Percentiles rank a stretch among this genome's conserved stretches.
Evolutionary conservation across 73 alveolate species (phyloP).

Genomic region (Symbiodinium pilosum): DNA sequence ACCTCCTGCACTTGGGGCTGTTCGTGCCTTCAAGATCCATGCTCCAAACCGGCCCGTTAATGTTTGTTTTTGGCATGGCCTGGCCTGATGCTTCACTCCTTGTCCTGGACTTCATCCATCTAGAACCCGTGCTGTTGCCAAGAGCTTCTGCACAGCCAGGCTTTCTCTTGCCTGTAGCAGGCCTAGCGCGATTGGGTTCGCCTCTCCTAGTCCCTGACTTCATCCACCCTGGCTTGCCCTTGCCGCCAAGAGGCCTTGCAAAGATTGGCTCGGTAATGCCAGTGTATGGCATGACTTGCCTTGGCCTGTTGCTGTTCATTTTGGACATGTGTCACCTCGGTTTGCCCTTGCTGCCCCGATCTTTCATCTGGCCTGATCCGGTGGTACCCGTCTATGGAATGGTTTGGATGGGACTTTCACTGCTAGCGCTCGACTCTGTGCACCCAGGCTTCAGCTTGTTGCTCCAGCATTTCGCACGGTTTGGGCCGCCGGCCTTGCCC

Average conservation of each 20-base stretch:
- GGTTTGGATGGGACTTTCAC: constrained; percentile 14
- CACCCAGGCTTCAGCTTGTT: neutral
- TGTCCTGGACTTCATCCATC: constrained; percentile 52
- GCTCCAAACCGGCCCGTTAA: neutral
- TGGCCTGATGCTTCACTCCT: neutral
- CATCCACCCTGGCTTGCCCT: constrained; percentile 13
- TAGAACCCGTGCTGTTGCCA: neutral
- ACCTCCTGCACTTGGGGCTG: constrained; percentile 18
- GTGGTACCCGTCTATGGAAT: constrained; percentile 43
- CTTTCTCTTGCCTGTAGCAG: neutral
- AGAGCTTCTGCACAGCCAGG: neutral
- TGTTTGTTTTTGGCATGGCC: constrained; percentile 53
- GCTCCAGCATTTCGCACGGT: neutral
- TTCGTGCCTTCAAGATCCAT: neutral
- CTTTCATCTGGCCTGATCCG: neutral
- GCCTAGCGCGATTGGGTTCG: constrained; percentile 27
- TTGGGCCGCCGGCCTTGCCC: neutral
- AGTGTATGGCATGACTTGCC: constrained; percentile 46
- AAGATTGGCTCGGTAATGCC: neutral
- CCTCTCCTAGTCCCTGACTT: neutral
- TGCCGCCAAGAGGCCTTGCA: neutral
- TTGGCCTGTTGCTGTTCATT: neutral
- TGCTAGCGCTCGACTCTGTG: constrained; percentile 42
- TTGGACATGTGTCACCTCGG: constrained; percentile 57
- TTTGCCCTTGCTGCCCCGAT: neutral